These are phyloP conservation scores for Apiotrichum laibachii DNA, from an alignment of 1,284 basidiomycete species.

Conservation along the genomic window DNA sequence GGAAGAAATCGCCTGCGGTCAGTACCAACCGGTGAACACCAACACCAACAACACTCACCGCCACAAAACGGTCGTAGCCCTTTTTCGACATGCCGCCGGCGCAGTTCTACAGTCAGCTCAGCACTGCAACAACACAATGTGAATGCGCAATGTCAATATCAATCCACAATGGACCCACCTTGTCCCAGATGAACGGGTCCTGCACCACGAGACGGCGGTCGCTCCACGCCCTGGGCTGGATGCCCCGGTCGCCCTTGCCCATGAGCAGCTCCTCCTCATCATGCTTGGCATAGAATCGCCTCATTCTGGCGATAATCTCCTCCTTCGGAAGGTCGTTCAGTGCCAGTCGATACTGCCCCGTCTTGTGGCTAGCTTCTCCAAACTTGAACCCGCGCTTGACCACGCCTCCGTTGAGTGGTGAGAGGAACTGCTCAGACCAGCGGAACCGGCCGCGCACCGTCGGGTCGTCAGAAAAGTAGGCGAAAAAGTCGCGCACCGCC, in stretches of 20 bases:
- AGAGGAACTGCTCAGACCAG: conserved; percentile 28
- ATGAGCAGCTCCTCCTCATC: conserved; percentile 21
- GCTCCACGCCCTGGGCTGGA: conserved; percentile 42
- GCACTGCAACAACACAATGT: too few relatives aligned
- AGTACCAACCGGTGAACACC: too few relatives aligned
- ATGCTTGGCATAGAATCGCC: conserved; percentile 12
- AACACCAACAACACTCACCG: conserved; percentile 7
- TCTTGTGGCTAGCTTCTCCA: neutral
- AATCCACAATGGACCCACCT: conserved; percentile 32
- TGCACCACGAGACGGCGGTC: conserved; percentile 43
- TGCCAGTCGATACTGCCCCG: neutral
- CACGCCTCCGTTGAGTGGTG: conserved; percentile 40
- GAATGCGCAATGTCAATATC: neutral
- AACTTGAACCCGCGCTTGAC: conserved; percentile 11
- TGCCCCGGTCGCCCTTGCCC: conserved; percentile 32
- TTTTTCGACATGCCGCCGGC: conserved; percentile 18
- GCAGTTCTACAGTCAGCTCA: conserved; percentile 25
- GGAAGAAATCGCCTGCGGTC: neutral
- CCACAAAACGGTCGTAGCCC: conserved; percentile 8
- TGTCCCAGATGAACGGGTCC: conserved; percentile 51
- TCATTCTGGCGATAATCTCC: conserved; percentile 2
- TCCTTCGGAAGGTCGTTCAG: neutral
- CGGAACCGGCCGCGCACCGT: conserved; percentile 22
- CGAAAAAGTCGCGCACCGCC: conserved; percentile 43
- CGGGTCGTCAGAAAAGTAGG: conserved; percentile 24